Base-by-base conservation (phyloP, 169 alveolate species). In the Plasmodium vinckei region DNA sequence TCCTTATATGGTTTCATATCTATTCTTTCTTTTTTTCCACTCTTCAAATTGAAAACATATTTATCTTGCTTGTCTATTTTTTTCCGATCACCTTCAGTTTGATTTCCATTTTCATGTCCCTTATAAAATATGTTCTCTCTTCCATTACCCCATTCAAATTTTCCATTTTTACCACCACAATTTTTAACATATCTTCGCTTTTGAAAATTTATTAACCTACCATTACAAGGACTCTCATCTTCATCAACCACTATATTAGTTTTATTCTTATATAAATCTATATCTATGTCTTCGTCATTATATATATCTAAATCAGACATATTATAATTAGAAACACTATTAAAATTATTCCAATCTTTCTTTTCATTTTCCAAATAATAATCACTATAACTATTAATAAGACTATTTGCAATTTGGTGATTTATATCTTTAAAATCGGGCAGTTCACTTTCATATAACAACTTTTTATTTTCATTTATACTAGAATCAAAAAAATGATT, bases 41-140 rank as follows among this genome's bases (percentile, higher is more conserved):
- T 61, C 23, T 56, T 73, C 54, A 73, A 73, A 73, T 73, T 73
- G 61, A 73, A 73, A 10, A 73, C 47, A 46, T 73, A 72, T 25
- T 33, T 42, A 65, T 33, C 44, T 5, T 61, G n/a, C 13, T 65
- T 65, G 42, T 65, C 17, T 44, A 27, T 33, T 13, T 23, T 21
- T 51, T 51, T 51, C 23, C n/a, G 19, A 51, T 13, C 3, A 6
- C 4, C 5, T 33, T 33, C 42, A 4, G 5, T 33, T 33, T 33
- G 1, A 4, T 33, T 33, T 33, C 4, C 42, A 33, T 33, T 33
- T 33, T 33, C 7, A 33, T 33, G 0, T 3, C 1, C 1, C 5
- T 3, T 33, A 33, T 33, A 33, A 33, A 33, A 33, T 33, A 0
- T 1, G 7, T 33, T 33, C 4, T 33, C 5, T 33, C 7, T 33